These are phyloP conservation scores for Rutstroemia sp. DNA, from an alignment of 2,329 filamentous ascomycete species.

Conservation along the genomic window DNA sequence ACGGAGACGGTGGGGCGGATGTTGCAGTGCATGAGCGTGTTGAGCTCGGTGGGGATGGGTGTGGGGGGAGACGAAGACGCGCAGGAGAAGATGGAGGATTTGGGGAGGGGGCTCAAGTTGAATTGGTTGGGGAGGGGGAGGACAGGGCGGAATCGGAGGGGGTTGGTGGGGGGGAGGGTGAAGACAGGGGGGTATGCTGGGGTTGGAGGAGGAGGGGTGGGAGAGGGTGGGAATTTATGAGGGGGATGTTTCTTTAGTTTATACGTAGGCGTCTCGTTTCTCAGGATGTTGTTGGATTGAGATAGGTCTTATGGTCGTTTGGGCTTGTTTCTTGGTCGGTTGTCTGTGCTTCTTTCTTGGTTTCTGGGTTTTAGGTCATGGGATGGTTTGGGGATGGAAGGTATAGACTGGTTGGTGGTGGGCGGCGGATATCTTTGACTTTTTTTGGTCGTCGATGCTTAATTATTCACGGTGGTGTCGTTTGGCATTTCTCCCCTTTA, in stretches of 20 bases:
- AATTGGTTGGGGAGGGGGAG: conserved; percentile 92
- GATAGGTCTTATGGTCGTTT: no score
- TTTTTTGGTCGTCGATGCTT: no score
- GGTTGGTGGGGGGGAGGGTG: conserved; percentile 56
- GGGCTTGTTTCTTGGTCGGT: no score
- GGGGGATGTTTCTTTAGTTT: background rate
- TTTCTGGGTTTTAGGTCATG: no score
- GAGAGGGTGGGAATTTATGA: background rate
- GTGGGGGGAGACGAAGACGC: conserved; percentile 51
- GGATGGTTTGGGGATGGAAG: no score
- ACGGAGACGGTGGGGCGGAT: conserved; percentile 93
- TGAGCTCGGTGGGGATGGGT: conserved; percentile 59
- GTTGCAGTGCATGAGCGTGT: conserved; percentile 90
- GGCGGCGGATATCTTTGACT: no score
- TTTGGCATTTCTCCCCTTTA: no score
- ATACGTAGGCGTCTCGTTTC: no score
- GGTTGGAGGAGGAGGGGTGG: background rate
- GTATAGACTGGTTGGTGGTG: no score
- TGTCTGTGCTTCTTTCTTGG: no score
- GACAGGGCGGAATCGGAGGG: conserved; percentile 81
- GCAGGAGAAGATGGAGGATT: conserved; percentile 71
- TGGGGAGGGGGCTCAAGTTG: conserved; percentile 83
- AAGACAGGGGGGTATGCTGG: conserved; percentile 9
- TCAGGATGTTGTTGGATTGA: no score
- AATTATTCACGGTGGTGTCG: no score